Conservation (phyloP, 1,284 basidiomycete species). For the Apiotrichum veenhuisii region DNA sequence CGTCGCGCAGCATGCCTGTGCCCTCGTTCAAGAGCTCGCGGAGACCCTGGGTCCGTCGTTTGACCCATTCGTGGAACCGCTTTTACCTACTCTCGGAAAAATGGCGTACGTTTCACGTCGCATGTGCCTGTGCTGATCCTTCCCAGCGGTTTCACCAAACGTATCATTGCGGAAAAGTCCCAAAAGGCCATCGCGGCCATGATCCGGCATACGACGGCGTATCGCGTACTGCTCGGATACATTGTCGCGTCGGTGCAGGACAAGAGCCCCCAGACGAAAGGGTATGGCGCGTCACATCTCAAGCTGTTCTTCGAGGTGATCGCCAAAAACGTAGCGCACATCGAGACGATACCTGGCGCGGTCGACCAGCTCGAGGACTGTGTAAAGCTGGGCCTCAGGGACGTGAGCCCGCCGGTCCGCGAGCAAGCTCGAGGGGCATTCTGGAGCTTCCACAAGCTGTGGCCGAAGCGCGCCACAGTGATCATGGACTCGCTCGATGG, state of each 20-base stretch:
- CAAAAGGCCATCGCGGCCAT: conserved; percentile 69
- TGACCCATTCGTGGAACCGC: conserved; percentile 70
- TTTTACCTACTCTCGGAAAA: conserved; percentile 71
- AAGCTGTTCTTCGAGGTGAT: conserved; percentile 70
- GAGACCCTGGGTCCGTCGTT: conserved; percentile 63
- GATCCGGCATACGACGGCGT: conserved; percentile 66
- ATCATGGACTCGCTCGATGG: conserved; percentile 70
- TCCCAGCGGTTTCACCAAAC: conserved; percentile 73
- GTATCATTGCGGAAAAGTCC: conserved; percentile 80
- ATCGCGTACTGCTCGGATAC: conserved; percentile 66
- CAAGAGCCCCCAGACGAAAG: conserved; percentile 77
- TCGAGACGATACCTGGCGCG: conserved; percentile 61
- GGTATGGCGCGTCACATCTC: conserved; percentile 63
- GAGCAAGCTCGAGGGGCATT: conserved; percentile 70
- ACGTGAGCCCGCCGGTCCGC: conserved; percentile 53
- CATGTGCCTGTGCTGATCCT: background rate
- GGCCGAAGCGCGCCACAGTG: conserved; percentile 63
- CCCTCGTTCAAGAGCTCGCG: conserved; percentile 73
- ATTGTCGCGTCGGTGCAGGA: conserved; percentile 74
- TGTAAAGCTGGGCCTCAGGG: conserved; percentile 64
- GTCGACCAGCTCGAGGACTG: conserved; percentile 67
- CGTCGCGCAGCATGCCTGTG: conserved; percentile 73
- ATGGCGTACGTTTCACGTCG: conserved; percentile 57
- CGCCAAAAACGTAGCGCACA: conserved; percentile 60
- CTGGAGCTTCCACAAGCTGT: conserved; percentile 74